Conservation (phyloP, 2,329 filamentous ascomycete species). For the Colletotrichum higginsianum region DNA sequence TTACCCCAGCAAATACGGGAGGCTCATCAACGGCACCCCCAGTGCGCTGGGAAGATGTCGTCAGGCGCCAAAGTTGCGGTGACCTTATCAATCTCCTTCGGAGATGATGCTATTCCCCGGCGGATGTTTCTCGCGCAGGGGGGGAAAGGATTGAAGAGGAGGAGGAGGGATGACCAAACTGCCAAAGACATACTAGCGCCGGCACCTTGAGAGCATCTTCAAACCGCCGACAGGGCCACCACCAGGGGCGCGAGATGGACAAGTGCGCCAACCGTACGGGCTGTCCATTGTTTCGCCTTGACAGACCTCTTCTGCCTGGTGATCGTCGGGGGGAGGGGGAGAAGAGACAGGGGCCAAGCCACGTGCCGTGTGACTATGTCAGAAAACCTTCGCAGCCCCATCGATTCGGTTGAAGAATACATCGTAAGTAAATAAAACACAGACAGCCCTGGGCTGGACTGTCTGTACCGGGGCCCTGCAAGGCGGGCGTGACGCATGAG, state of each 20-base stretch:
- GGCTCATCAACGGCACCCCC: conserved; percentile 1
- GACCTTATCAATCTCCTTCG: conserved; percentile 27
- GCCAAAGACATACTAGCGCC: conserved; percentile 11
- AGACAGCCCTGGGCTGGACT: no score
- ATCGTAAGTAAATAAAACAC: no score
- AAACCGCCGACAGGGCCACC: neutral
- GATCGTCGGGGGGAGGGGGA: conserved; percentile 6
- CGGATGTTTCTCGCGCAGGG: neutral
- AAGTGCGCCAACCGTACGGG: neutral
- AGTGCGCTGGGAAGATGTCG: conserved; percentile 20
- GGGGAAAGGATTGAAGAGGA: neutral
- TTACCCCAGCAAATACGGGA: conserved; percentile 19
- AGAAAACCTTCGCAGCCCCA: neutral
- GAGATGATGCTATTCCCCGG: conserved; percentile 17
- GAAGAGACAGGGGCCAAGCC: conserved; percentile 10
- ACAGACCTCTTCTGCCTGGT: neutral
- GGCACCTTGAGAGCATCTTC: conserved; percentile 29
- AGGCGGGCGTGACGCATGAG: conserved; percentile 9
- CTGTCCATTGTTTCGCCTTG: conserved; percentile 33
- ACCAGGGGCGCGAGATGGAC: conserved; percentile 9
- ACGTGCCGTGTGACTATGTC: conserved; percentile 21
- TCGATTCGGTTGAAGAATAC: no score
- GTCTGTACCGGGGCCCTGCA: neutral
- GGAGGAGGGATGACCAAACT: neutral
- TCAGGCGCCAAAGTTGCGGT: conserved; percentile 34